phyloP scores from a whole-genome alignment of 345 rosid species.

The Orychophragmus violaceus region DNA sequence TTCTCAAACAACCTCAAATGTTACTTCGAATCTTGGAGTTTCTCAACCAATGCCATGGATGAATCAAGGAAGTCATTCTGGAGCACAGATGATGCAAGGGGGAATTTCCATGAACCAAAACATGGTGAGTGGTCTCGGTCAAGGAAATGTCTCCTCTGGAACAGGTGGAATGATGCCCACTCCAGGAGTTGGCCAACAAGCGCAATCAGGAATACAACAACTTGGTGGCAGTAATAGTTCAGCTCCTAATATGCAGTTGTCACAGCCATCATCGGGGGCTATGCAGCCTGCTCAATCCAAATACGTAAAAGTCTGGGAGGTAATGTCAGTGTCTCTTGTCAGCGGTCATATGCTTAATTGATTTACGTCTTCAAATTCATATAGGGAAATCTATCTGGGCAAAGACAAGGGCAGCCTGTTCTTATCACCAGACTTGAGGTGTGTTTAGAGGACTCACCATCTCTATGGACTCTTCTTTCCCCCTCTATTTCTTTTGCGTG shows the following conservation, averaged over 20 bases:
- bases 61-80: slow-evolving; percentile 82
- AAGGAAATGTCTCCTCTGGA: slow-evolving; percentile 63
- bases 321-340: slow-evolving; percentile 26
- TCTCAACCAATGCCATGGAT: slow-evolving; percentile 71
- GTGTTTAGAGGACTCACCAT: slow-evolving; percentile 21
- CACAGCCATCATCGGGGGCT: slow-evolving; percentile 68
- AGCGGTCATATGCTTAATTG: background rate
- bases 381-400: slow-evolving; percentile 92
- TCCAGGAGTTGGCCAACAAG: slow-evolving; percentile 81
- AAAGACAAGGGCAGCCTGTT: slow-evolving; percentile 97
- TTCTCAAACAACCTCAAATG: slow-evolving; percentile 52
- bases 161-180: slow-evolving; percentile 78
- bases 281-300: slow-evolving; percentile 74
- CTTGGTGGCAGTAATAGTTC: slow-evolving; percentile 56
- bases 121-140: slow-evolving; percentile 69
- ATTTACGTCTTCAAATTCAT: slow-evolving; percentile 16
- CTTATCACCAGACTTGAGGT: slow-evolving; percentile 95
- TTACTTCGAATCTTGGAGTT: slow-evolving; percentile 62
- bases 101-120: slow-evolving; percentile 77
- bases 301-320: slow-evolving; percentile 98
- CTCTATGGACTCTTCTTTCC: background rate
- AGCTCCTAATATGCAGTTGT: slow-evolving; percentile 59
- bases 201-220: slow-evolving; percentile 58
- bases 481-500: background rate
- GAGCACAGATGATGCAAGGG: slow-evolving; percentile 69